Conservation (phyloP, 441 rosid species). For the Syzygium syzygioides region DNA sequence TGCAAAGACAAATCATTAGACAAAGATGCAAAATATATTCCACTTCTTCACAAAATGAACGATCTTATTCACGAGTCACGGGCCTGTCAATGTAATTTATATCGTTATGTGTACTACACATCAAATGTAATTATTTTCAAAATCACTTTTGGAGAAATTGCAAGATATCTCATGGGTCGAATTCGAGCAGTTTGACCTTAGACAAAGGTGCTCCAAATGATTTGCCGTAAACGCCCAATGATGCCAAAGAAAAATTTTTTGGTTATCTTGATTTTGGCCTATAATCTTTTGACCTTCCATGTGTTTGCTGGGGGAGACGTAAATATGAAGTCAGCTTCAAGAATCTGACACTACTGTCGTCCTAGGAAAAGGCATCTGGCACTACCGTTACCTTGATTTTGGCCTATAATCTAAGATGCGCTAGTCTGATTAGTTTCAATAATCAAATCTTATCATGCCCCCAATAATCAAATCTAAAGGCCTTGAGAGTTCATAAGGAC, state of each 20-base stretch:
- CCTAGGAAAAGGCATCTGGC: too few relatives aligned
- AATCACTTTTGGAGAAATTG: neutral
- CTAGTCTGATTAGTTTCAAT: neutral
- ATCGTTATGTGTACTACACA: too few relatives aligned
- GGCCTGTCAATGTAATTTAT: neutral
- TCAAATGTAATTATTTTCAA: neutral
- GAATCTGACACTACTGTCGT: neutral
- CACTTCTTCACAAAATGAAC: neutral
- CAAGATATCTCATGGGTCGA: neutral
- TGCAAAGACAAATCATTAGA: neutral
- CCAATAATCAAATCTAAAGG: neutral
- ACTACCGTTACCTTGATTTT: too few relatives aligned
- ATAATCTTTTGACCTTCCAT: neutral
- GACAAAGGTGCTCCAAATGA: neutral
- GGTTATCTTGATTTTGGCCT: neutral
- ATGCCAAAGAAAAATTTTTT: neutral
- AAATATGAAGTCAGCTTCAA: neutral
- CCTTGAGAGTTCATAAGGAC: neutral
- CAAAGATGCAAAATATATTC: neutral
- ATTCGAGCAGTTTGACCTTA: neutral
- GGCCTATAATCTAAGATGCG: too few relatives aligned
- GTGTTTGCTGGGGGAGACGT: neutral
- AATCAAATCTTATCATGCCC: neutral
- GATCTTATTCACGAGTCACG: neutral
- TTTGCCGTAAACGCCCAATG: neutral